These are phyloP conservation scores for Parathielavia appendiculata DNA, from an alignment of 495 filamentous ascomycete genomes.

Conservation along the genomic window DNA sequence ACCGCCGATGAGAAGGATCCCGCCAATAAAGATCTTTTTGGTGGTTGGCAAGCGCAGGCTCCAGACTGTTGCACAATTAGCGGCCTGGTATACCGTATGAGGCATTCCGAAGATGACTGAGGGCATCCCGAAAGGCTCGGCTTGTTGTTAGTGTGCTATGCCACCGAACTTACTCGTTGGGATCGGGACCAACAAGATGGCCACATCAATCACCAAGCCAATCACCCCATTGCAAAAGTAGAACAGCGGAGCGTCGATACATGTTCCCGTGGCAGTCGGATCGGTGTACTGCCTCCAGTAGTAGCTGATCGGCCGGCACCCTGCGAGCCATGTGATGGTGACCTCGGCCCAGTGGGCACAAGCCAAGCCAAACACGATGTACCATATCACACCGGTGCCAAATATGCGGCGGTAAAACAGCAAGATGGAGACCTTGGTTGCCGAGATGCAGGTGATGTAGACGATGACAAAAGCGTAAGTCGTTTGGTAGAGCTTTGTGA, in stretches of 20 bases:
- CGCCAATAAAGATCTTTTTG: slow-evolving; percentile 40
- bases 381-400: slow-evolving; percentile 19
- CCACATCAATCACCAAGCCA: slow-evolving; percentile 38
- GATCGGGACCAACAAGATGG: slow-evolving; percentile 41
- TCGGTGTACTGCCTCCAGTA: slow-evolving; percentile 27
- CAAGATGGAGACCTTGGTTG: slow-evolving; percentile 23
- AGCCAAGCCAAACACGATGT: slow-evolving; percentile 17
- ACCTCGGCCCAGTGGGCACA: slow-evolving; percentile 22
- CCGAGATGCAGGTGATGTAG: slow-evolving; percentile 26
- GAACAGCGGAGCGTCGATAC: slow-evolving; percentile 23
- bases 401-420: slow-evolving; percentile 26
- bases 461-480: slow-evolving; percentile 28
- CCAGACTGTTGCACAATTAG: slow-evolving; percentile 27
- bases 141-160: too few species aligned
- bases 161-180: slow-evolving; percentile 28
- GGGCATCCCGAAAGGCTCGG: too few species aligned
- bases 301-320: slow-evolving; percentile 19
- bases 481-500: slow-evolving; percentile 25
- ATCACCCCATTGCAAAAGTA: slow-evolving; percentile 25
- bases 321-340: slow-evolving; percentile 23
- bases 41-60: slow-evolving; percentile 32
- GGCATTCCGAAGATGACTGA: too few species aligned
- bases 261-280: slow-evolving; percentile 17
- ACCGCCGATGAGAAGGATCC: slow-evolving; percentile 39
- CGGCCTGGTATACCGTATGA: too few species aligned